Evolutionary conservation across 352 stramenopile genomes (phyloP).

Genomic region (Globisporangium emineosum): DNA sequence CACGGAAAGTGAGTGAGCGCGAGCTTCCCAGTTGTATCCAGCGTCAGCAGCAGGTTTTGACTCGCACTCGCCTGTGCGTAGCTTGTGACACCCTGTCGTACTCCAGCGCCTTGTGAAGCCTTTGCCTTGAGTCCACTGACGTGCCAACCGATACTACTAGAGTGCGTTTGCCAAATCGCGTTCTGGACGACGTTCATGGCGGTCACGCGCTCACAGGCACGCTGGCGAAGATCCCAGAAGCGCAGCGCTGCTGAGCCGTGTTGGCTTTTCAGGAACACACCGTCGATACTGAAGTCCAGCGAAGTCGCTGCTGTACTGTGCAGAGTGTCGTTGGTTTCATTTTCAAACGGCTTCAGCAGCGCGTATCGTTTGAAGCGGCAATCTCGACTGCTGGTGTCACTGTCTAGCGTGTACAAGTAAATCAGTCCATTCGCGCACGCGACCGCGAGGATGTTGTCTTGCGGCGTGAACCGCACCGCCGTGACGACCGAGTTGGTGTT

Average conservation of each 20-base stretch:
- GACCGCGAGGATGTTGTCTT: conserved; percentile 42
- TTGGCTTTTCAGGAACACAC: conserved; percentile 53
- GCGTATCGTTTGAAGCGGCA: conserved; percentile 42
- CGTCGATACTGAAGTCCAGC: conserved; percentile 70
- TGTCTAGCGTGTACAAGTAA: conserved; percentile 67
- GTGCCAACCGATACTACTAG: conserved; percentile 41
- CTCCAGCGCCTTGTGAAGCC: not conserved
- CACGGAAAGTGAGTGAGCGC: conserved; percentile 22
- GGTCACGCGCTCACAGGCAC: conserved; percentile 48
- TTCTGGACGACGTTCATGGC: conserved; percentile 37
- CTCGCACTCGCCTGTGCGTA: conserved; percentile 14
- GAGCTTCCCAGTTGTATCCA: conserved; percentile 13
- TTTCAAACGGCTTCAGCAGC: conserved; percentile 45
- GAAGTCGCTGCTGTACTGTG: conserved; percentile 24
- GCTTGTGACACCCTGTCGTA: not conserved
- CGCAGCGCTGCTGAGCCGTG: conserved; percentile 29
- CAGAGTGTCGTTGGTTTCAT: conserved; percentile 14
- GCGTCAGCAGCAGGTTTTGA: conserved; percentile 16
- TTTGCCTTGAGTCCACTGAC: conserved; percentile 21
- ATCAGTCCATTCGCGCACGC: conserved; percentile 59
- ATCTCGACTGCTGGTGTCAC: conserved; percentile 3
- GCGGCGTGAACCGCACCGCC: conserved; percentile 48
- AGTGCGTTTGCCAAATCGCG: conserved; percentile 55
- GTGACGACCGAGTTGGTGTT: conserved; percentile 47
- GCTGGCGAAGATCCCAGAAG: conserved; percentile 64